A percentile compares a stretch with the other conserved stretches of the same genome.
These are phyloP conservation scores for Aschersonia sp. DNA, from an alignment of 2,329 filamentous ascomycete genomes.

Conservation along the genomic window DNA sequence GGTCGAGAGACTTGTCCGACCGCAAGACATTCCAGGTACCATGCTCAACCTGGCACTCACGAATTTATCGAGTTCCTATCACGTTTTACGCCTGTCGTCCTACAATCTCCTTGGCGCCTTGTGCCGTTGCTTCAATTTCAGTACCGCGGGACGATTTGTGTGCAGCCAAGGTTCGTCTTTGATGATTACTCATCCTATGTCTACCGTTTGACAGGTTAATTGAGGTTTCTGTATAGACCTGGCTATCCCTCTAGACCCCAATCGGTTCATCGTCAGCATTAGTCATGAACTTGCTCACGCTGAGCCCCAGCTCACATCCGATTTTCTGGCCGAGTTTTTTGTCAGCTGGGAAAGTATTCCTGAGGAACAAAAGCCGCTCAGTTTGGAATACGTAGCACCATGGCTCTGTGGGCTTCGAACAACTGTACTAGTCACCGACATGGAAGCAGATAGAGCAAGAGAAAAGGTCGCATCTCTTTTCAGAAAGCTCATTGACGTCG, in stretches of 20 bases:
- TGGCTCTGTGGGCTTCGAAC: constrained; percentile 50
- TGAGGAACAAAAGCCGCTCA: constrained; percentile 50
- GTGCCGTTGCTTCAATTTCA: constrained; percentile 54
- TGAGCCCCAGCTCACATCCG: constrained; percentile 51
- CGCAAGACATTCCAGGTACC: constrained; percentile 57
- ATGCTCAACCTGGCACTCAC: constrained; percentile 52
- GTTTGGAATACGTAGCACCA: constrained; percentile 54
- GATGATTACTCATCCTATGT: not conserved
- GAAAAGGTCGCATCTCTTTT: constrained; percentile 51
- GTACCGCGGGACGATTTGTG: constrained; percentile 43
- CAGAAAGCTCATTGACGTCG: constrained; percentile 51
- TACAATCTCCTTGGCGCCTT: constrained; percentile 54
- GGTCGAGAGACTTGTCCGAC: constrained; percentile 49
- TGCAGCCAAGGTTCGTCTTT: constrained; percentile 39
- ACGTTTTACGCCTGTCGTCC: constrained; percentile 44
- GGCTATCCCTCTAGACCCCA: constrained; percentile 46
- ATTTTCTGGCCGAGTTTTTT: constrained; percentile 61
- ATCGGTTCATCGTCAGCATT: constrained; percentile 49
- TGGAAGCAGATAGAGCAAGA: constrained; percentile 49
- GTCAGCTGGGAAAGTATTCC: constrained; percentile 58
- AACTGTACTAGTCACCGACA: constrained; percentile 41
- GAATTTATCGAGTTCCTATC: constrained; percentile 49
- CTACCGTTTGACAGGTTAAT: not conserved
- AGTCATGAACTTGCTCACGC: constrained; percentile 47
- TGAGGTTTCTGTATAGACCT: constrained; percentile 28